Evolutionary conservation across 1,284 basidiomycete genomes (phyloP), one percentile per base, ranked within the genome.

Genomic region (Cryptococcus deneoformans): DNA sequence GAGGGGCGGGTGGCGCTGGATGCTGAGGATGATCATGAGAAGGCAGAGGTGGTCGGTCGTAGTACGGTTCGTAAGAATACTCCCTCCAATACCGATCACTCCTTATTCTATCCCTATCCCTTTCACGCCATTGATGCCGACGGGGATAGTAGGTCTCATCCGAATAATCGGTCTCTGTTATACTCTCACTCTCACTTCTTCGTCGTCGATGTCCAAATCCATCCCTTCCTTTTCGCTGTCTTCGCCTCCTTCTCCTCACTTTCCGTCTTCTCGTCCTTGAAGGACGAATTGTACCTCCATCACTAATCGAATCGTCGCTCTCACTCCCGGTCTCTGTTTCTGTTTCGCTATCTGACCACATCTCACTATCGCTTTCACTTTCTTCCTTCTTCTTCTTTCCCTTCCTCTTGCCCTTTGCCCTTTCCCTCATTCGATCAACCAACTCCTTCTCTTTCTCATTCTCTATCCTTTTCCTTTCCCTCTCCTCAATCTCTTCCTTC

Each of bases 151-250:
- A 52, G 6, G 46, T 46, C 24, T 55, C 55, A 46, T 55, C 55
- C 16, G 56, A 55, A 20, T 54, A 45, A 43, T 72, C 71, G 11
- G 71, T 73, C 36, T 72, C 69, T 42, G 76, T 74, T 5, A 68
- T 68, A 20, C 72, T 72, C 12, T 73, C 72, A 16, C 71, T 34
- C 69, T 36, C 51, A 56, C 37, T 50, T 63, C 11, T 54, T 55
- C 46, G 37, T 60, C n/a, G 49, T 45, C 10, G 24, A 37, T 40
- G 24, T 29, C 36, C 29, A 45, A 48, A 35, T 38, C 45, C 16
- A n/a, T 38, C 40, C 39, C 29, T 14, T 50, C 29, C 58, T 42
- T 69, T 20, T 64, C 65, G 73, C 74, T 29, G 68, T 72, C n/a
- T 62, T 68, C 10, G 73, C 78, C 45, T 66, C 39, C 47, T 36